Evolutionary conservation across 495 filamentous ascomycete species (phyloP).

Genomic region (Aspergillus taichungensis): DNA sequence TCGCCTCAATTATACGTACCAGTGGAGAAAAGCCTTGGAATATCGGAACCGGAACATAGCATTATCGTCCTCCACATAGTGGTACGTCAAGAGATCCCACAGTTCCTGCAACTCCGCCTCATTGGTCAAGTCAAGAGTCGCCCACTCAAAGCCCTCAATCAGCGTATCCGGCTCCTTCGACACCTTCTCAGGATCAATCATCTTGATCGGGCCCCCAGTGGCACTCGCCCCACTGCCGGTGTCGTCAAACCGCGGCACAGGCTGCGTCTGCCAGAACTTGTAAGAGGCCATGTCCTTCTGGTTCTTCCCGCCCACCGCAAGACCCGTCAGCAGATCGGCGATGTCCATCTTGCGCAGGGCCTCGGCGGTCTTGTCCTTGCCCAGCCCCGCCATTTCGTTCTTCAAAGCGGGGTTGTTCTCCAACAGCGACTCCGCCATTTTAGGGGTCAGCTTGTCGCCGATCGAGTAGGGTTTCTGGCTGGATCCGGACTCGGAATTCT

Average conservation of each 20-base stretch:
- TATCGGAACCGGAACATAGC: slow-evolving; percentile 98
- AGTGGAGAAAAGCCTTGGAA: slow-evolving; percentile 77
- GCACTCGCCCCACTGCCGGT: slow-evolving; percentile 24
- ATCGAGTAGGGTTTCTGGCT: slow-evolving; percentile 18
- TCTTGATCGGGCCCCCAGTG: slow-evolving; percentile 55
- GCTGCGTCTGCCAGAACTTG: slow-evolving; percentile 98
- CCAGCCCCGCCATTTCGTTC: slow-evolving; percentile 35
- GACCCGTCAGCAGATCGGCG: slow-evolving; percentile 72
- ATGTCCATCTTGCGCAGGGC: slow-evolving; percentile 64
- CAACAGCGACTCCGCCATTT: slow-evolving; percentile 36
- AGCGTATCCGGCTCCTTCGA: slow-evolving; percentile 56
- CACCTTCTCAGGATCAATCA: slow-evolving; percentile 66
- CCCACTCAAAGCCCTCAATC: slow-evolving; percentile 83
- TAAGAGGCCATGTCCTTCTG: slow-evolving; percentile 92
- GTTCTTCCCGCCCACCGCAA: slow-evolving; percentile 69
- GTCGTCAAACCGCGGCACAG: slow-evolving; percentile 75
- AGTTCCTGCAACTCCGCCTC: slow-evolving; percentile 66
- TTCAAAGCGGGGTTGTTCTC: slow-evolving; percentile 44
- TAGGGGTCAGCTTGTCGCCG: slow-evolving; percentile 29
- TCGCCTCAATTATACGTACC: slow-evolving; percentile 41
- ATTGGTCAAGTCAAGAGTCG: slow-evolving; percentile 75
- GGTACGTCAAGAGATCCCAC: slow-evolving; percentile 77
- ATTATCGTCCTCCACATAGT: slow-evolving; percentile 95
- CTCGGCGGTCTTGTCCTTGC: slow-evolving; percentile 45
- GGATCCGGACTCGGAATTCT: slow-evolving; percentile 13